A percentile compares a stretch with the other conserved stretches of the same genome.
Conservation (phyloP, 73 alveolate species). For the Tetrahymena malaccensis region DNA sequence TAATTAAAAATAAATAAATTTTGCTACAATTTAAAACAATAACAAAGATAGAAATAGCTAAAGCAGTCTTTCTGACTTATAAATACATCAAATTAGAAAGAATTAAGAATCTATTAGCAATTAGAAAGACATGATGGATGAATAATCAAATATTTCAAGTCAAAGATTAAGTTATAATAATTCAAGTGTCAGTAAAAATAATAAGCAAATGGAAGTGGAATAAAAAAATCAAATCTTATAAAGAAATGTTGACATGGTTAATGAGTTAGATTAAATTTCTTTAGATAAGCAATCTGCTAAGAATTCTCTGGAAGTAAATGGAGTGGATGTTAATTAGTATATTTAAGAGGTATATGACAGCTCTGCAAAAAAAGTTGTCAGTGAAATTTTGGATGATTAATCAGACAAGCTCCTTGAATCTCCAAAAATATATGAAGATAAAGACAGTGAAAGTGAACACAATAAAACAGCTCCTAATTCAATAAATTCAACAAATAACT, state of each 20-base stretch:
- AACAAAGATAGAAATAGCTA: neutral
- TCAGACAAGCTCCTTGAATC: neutral
- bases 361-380: neutral
- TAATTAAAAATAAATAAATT: neutral
- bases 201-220: neutral
- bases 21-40: neutral
- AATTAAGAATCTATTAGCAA: neutral
- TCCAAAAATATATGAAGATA: neutral
- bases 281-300: neutral
- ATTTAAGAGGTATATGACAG: neutral
- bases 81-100: neutral
- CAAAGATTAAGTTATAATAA: neutral
- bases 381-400: neutral
- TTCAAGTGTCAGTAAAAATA: neutral
- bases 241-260: neutral
- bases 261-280: neutral
- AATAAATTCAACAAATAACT: neutral
- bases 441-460: neutral
- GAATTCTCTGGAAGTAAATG: neutral
- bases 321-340: neutral
- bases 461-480: neutral
- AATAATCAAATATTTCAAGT: neutral
- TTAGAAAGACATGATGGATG: neutral
- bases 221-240: neutral
- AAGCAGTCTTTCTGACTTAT: neutral